These are phyloP conservation scores for Candida oleophila DNA, from an alignment of 805 yeast species.

Conservation along the genomic window DNA sequence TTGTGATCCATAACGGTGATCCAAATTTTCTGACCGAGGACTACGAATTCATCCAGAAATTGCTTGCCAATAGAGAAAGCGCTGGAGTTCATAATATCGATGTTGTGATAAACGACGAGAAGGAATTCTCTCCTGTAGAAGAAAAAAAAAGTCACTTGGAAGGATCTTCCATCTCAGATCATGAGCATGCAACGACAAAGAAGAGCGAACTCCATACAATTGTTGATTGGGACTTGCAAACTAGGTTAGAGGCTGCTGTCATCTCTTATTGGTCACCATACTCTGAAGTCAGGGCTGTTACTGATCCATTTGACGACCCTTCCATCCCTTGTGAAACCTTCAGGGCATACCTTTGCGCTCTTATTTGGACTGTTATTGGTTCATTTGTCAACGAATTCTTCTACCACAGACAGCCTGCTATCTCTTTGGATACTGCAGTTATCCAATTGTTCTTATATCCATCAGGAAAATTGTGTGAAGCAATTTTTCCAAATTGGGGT, in stretches of 20 bases:
- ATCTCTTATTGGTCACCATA: constrained; percentile 33
- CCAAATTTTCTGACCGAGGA: constrained; percentile 32
- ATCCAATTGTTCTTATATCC: constrained; percentile 47
- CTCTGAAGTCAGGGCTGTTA: constrained; percentile 30
- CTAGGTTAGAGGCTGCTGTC: constrained; percentile 42
- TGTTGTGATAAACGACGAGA: neutral
- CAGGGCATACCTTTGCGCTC: constrained; percentile 51
- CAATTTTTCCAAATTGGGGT: constrained; percentile 36
- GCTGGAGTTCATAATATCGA: neutral
- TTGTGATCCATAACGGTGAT: constrained; percentile 30
- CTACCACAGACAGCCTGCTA: constrained; percentile 50
- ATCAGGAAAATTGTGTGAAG: constrained; percentile 34
- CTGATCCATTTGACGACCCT: constrained; percentile 36
- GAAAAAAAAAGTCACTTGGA: neutral
- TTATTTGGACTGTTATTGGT: constrained; percentile 51
- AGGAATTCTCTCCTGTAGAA: constrained; percentile 2
- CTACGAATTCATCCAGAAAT: constrained; percentile 21
- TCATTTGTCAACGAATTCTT: constrained; percentile 57
- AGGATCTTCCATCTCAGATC: constrained; percentile 2
- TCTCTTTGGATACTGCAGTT: constrained; percentile 39
- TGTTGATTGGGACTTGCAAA: constrained; percentile 23
- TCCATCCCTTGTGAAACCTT: constrained; percentile 34
- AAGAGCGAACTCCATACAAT: constrained; percentile 3
- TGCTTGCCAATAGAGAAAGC: constrained; percentile 9
- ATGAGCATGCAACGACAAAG: neutral